phyloP scores from a whole-genome alignment of 177 flowering plant genomes.

The Vitis hybrid region DNA sequence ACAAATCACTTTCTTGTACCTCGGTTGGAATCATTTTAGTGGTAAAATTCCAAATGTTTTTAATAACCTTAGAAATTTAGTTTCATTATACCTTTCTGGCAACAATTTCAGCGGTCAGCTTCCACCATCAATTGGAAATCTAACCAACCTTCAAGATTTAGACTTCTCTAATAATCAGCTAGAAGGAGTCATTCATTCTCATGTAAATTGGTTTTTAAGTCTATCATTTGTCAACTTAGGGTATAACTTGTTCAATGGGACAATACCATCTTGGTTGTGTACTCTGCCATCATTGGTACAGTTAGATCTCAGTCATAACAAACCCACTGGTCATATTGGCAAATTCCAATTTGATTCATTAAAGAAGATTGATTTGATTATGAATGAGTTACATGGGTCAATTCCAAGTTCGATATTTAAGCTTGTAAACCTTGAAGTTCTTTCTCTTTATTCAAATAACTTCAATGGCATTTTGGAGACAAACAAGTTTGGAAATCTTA shows the following conservation, averaged over 20 bases:
- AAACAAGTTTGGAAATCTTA: too few species aligned
- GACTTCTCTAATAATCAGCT: not conserved
- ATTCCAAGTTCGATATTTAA: not conserved
- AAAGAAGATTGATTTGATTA: not conserved
- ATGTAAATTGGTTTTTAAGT: not conserved
- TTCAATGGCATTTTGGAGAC: not conserved
- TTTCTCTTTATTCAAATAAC: not conserved
- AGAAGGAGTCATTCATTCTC: not conserved
- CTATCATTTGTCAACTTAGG: not conserved
- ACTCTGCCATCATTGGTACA: not conserved
- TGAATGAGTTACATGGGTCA: not conserved
- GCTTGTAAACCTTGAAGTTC: too few species aligned
- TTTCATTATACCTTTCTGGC: too few species aligned
- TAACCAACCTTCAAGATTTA: too few species aligned
- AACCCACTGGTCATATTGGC: too few species aligned
- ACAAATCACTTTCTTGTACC: too few species aligned
- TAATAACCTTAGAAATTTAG: too few species aligned
- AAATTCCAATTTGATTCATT: not conserved
- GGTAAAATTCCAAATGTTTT: too few species aligned
- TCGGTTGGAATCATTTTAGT: too few species aligned
- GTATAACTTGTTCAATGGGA: not conserved
- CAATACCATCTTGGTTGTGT: not conserved
- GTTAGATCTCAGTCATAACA: not conserved
- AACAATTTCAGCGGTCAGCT: too few species aligned
- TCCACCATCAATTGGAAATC: too few species aligned